These are phyloP conservation scores for Magnusiomyces magnusii DNA, from an alignment of 1,139 yeast species.

Conservation along the genomic window DNA sequence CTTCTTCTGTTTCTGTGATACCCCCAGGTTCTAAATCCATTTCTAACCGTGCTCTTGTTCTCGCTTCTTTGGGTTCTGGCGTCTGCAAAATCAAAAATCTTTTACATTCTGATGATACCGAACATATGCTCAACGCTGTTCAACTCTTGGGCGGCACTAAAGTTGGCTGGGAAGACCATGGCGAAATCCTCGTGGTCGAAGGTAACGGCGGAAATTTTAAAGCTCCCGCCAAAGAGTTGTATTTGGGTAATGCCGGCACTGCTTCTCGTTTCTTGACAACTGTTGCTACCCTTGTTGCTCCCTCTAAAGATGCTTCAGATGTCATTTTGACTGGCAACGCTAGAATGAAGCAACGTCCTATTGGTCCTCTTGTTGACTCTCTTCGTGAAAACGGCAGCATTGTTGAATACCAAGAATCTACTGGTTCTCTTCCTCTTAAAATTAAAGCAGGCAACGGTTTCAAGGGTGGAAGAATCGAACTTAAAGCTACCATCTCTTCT, in stretches of 20 bases:
- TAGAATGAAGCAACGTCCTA: constrained; percentile 97
- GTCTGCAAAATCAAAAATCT: constrained; percentile 74
- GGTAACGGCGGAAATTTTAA: constrained; percentile 79
- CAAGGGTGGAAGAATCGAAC: constrained; percentile 85
- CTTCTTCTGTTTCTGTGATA: constrained; percentile 43
- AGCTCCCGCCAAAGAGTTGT: constrained; percentile 57
- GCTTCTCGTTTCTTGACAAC: constrained; percentile 93
- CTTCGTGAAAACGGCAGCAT: constrained; percentile 69
- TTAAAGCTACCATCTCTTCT: constrained; percentile 94
- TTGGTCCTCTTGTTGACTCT: constrained; percentile 94
- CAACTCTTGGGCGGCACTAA: constrained; percentile 72
- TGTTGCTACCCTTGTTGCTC: constrained; percentile 67
- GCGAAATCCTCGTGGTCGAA: constrained; percentile 75
- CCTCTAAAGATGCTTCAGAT: constrained; percentile 37
- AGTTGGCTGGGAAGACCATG: constrained; percentile 68
- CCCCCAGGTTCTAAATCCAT: constrained; percentile 99
- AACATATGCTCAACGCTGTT: constrained; percentile 89
- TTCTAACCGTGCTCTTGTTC: constrained; percentile 85
- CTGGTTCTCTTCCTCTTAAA: constrained; percentile 82
- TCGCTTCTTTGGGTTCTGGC: constrained; percentile 89
- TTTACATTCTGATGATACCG: constrained; percentile 91
- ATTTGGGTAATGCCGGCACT: constrained; percentile 97
- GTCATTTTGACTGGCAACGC: constrained; percentile 85
- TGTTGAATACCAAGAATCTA: constrained; percentile 59
- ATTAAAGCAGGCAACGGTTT: constrained; percentile 65